Evolutionary conservation across 257 asterid species (phyloP).

Genomic region (Jaltomata sinuosa): DNA sequence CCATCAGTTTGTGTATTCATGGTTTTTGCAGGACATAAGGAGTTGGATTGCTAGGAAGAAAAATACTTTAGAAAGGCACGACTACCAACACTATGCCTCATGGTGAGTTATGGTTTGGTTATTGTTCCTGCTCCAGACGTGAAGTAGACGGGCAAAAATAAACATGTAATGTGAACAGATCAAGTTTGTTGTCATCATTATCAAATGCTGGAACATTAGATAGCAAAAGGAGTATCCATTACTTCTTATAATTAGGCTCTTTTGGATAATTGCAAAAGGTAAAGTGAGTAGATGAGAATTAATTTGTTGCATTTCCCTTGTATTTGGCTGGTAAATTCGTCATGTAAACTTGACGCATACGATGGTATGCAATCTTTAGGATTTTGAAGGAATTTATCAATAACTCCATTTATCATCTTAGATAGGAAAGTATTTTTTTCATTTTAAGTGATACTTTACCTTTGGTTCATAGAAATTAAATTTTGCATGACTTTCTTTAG

Average conservation of each 20-base stretch:
- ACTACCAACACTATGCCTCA: constrained; percentile 48
- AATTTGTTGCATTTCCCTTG: not conserved
- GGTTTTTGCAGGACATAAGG: constrained; percentile 53
- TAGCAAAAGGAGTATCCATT: not conserved
- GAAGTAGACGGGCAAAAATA: not conserved
- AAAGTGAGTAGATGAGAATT: not conserved
- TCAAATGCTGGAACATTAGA: not conserved
- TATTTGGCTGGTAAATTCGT: not conserved
- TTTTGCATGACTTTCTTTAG: not conserved
- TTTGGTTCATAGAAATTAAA: not conserved
- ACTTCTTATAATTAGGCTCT: not conserved
- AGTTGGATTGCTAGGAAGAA: constrained; percentile 66
- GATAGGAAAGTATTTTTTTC: not conserved
- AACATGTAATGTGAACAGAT: not conserved
- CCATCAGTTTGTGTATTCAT: not conserved
- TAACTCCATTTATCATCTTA: not conserved
- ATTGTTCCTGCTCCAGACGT: not conserved
- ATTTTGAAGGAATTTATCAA: not conserved
- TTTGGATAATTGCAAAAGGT: not conserved
- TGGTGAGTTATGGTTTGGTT: constrained; percentile 44
- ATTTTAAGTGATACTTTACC: not conserved
- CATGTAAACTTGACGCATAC: not conserved
- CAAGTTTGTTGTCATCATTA: not conserved
- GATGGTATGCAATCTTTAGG: not conserved
- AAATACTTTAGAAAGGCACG: constrained; percentile 44